These are phyloP conservation scores for Talaromyces adpressus DNA, from an alignment of 495 filamentous ascomycete genomes.

Conservation along the genomic window DNA sequence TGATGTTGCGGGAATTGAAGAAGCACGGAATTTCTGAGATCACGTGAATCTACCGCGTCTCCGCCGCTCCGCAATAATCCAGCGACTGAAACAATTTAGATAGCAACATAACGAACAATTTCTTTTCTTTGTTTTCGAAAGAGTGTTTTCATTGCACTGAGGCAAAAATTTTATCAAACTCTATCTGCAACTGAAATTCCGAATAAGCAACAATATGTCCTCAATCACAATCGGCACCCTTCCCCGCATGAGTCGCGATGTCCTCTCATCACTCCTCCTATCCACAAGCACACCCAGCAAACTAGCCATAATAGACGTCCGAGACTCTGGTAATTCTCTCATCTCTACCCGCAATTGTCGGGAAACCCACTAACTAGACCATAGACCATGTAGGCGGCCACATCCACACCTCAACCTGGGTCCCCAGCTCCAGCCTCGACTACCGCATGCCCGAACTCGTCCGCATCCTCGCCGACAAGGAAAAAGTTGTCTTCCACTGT, in stretches of 20 bases:
- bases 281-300: slow-evolving; percentile 26
- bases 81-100: no score
- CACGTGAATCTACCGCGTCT: background rate
- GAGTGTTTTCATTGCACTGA: no score
- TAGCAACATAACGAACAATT: background rate
- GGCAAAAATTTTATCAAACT: background rate
- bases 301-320: slow-evolving; percentile 80
- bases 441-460: slow-evolving; percentile 73
- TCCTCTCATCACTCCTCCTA: slow-evolving; percentile 47
- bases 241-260: slow-evolving; percentile 54
- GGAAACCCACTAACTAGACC: background rate
- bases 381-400: slow-evolving; percentile 90
- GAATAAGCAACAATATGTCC: slow-evolving; percentile 35
- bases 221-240: slow-evolving; percentile 51
- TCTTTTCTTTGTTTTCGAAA: background rate
- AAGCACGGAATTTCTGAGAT: background rate
- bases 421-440: slow-evolving; percentile 67
- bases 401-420: slow-evolving; percentile 64
- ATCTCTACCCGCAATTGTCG: background rate
- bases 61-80: background rate
- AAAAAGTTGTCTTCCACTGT: slow-evolving; percentile 91
- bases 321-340: slow-evolving; percentile 59
- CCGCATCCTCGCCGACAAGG: slow-evolving; percentile 66
- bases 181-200: background rate
- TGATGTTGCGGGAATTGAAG: background rate